Base-by-base conservation (phyloP, 2,329 filamentous ascomycete genomes). In the Talaromyces amestolkiae region DNA sequence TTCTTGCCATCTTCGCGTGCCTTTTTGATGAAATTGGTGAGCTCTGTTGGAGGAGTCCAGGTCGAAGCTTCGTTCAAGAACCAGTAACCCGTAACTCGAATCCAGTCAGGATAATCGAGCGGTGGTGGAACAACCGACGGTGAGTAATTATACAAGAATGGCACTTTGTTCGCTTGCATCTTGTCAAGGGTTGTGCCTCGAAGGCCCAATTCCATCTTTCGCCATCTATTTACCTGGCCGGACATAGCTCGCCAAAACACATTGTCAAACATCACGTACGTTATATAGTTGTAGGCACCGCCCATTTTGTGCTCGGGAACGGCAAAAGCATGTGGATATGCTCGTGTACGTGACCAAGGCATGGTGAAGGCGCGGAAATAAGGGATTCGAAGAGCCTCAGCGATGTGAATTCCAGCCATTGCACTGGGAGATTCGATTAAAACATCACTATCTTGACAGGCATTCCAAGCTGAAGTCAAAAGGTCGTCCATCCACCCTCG, bases 361-460 rank as follows among this genome's bases (percentile, higher is more conserved):
- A 99, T 99, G 19, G 93, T 96, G 75, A 99, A 99, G 0, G 93
- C 94, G 64, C 95, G 88, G 81, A 98, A 98, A 77, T 99, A 99
- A 0, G 95, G 95, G 53, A 99, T 96, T 15, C 87, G 85, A 1
- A 99, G 84, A 27, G 93, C 92, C 79, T 99, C 95, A 1, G 95
- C 95, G 70, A 99, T 96, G 76, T 99, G 95, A 63, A 99, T 97
- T 31, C 95, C 95, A 0, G 91, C 93, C 95, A 99, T 99, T 15
- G 95, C 93, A 65, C 92, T 96, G 0, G 95, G 95, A 56, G 92
- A 96, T 76, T 99, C 95, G 67, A 99, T 97, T 45, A 99, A 83
- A 37, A 99, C 81, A 75, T 99, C 94, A 1, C 90, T 91, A 27
- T 89, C 91, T 76, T 97, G 87, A 72, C 94, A 98, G 1, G 92